Percentiles rank a stretch among this genome's conserved stretches.
Conservation (phyloP, 108 stramenopile genomes). For the Nitzschia putrida region DNA sequence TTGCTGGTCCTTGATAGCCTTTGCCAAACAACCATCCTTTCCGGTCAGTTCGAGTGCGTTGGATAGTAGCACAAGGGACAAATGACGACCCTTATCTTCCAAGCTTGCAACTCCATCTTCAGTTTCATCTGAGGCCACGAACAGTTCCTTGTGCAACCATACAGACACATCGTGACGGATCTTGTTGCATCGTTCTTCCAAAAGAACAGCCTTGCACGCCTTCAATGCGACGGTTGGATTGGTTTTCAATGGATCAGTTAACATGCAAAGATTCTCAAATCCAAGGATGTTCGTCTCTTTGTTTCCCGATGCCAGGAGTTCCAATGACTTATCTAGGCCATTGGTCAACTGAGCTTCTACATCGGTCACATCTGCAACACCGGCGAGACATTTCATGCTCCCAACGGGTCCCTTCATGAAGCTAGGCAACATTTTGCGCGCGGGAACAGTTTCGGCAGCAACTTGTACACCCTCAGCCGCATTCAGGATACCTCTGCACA, state of each 20-base stretch:
- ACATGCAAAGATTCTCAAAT: slow-evolving; percentile 59
- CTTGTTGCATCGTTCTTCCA: slow-evolving; percentile 33
- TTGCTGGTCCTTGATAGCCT: slow-evolving; percentile 31
- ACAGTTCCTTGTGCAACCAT: slow-evolving; percentile 41
- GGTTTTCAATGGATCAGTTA: slow-evolving; percentile 67
- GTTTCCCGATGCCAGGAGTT: slow-evolving; percentile 49
- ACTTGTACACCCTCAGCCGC: slow-evolving; percentile 59
- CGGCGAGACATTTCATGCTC: slow-evolving; percentile 58
- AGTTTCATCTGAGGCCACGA: slow-evolving; percentile 27
- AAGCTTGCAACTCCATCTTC: slow-evolving; percentile 14
- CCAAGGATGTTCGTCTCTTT: slow-evolving; percentile 62
- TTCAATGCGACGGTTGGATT: slow-evolving; percentile 38
- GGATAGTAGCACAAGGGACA: slow-evolving; percentile 50
- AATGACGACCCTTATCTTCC: slow-evolving; percentile 47
- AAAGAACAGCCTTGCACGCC: slow-evolving; percentile 56
- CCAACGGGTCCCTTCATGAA: slow-evolving; percentile 36
- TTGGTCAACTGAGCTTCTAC: slow-evolving; percentile 26
- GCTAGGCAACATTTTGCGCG: slow-evolving; percentile 25
- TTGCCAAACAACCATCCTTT: slow-evolving; percentile 40
- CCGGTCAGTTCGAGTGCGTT: slow-evolving; percentile 52
- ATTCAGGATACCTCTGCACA: slow-evolving; percentile 66
- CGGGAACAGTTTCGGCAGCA: slow-evolving; percentile 5
- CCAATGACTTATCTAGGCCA: slow-evolving; percentile 42
- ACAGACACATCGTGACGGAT: slow-evolving; percentile 40
- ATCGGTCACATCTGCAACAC: slow-evolving; percentile 13